Base-by-base conservation (phyloP, 2,329 filamentous ascomycete genomes). In the Colletotrichum siamense region DNA sequence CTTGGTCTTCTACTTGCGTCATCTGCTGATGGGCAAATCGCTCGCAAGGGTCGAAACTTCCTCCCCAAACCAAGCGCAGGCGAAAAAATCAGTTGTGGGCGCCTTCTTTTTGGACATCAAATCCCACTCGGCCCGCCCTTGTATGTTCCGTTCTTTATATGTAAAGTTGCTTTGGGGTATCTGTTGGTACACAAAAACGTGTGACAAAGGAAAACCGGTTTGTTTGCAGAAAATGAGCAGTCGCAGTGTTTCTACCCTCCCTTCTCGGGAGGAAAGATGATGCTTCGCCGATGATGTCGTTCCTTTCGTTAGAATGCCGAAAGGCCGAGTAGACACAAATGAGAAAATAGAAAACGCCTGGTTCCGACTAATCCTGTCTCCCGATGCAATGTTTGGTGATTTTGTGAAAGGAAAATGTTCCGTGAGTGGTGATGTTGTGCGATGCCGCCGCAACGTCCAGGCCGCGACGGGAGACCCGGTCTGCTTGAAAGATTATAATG, bases 381-480 rank as follows among this genome's bases (percentile, higher is more conserved):
- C 75, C 28, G 32, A 30, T 64, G 64, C 30, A 15, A 52, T 39
- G 69, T 57, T 36, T 64, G 59, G 64, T 59, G 57, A n/a, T 55
- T 55, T 63, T 34, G 22, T 24, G 26, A 66, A 69, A 62, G 4
- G 61, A 36, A 55, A 68, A 44, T 67, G 52, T 59, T 77, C 74
- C 76, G 36, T 77, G 75, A 77, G 77, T 78, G 77, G 77, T 75
- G 75, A 77, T 77, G 76, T 76, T 69, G 69, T 76, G 55, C 69
- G 76, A 73, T 69, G 62, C 71, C 67, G 67, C 55, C 77, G 74
- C 75, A 69, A 75, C 70, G 57, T 73, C 77, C 70, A 63, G 70
- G 75, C 65, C 61, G 75, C 71, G 65, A 44, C 52, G 61, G 52
- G 75, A 71, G 75, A 75, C 66, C 75, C 71, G 49, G 71, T 77